phyloP scores from a whole-genome alignment of 208 protist genomes.

The Leishmania gerbilli region DNA sequence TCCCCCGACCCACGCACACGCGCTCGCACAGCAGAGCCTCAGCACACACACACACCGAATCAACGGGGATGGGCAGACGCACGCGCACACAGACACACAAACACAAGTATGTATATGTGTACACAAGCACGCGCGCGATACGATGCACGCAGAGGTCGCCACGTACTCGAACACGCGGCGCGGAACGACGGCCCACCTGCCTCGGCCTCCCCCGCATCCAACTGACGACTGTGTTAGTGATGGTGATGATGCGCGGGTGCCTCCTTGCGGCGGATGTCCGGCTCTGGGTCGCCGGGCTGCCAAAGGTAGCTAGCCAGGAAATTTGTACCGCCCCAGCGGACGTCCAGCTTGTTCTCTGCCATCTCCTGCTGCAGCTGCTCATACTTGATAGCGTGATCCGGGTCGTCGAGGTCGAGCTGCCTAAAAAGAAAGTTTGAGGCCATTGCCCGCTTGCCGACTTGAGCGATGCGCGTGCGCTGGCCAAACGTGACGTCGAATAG shows the following conservation, averaged over 20 bases:
- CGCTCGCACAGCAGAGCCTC: slow-evolving; percentile 3
- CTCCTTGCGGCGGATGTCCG: slow-evolving; percentile 84
- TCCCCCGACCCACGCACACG: background rate
- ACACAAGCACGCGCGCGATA: background rate
- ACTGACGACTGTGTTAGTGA: background rate
- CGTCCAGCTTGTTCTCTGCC: slow-evolving; percentile 86
- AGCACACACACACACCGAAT: background rate
- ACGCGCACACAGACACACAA: background rate
- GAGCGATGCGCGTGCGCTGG: slow-evolving; percentile 72
- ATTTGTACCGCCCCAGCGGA: slow-evolving; percentile 88
- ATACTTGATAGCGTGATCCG: slow-evolving; percentile 90
- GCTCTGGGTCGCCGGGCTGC: slow-evolving; percentile 86
- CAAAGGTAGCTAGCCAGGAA: slow-evolving; percentile 91
- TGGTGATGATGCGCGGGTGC: slow-evolving; percentile 50
- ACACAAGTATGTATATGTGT: background rate
- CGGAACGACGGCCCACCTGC: background rate
- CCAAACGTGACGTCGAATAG: slow-evolving; percentile 73
- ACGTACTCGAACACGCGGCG: background rate
- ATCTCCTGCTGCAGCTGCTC: slow-evolving; percentile 79
- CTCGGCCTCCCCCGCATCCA: background rate
- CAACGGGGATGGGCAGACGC: background rate
- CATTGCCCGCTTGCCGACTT: slow-evolving; percentile 77
- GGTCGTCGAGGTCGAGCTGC: slow-evolving; percentile 86
- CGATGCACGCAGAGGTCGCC: background rate
- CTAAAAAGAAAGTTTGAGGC: slow-evolving; percentile 85